phyloP scores from a whole-genome alignment of 73 alveolate genomes.

The Symbiodinium natans region DNA sequence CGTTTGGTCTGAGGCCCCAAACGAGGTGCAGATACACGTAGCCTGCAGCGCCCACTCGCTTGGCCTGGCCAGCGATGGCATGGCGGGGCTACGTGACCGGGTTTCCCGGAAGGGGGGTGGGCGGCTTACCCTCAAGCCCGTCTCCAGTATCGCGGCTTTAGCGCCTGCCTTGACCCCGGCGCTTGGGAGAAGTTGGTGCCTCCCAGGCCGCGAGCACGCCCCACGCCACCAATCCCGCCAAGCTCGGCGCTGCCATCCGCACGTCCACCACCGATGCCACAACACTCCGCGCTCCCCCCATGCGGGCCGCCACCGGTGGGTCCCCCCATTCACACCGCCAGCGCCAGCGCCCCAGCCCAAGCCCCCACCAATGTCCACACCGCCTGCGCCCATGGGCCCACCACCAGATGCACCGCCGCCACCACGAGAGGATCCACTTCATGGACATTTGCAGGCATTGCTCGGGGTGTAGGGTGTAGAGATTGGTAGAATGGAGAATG shows the following conservation, averaged over 20 bases:
- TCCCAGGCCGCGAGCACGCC: not conserved
- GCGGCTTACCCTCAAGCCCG: not conserved
- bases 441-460: not conserved
- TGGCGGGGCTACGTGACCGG: not conserved
- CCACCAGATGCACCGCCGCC: not conserved
- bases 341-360: no score
- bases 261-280: no score
- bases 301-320: no score
- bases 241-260: not conserved
- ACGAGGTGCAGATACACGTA: not conserved
- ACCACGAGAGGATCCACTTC: not conserved
- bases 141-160: not conserved
- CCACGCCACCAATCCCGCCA: not conserved
- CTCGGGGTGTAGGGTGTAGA: not conserved
- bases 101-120: not conserved
- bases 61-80: not conserved
- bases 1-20: not conserved
- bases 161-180: not conserved
- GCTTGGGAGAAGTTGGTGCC: conserved; percentile 13
- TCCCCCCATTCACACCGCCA: no score
- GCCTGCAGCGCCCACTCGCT: not conserved
- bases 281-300: no score
- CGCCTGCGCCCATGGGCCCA: not conserved
- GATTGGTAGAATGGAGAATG: no score
- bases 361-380: no score